Conservation (phyloP, 2,329 filamentous ascomycete genomes). For the Trichophyton mentagrophytes region DNA sequence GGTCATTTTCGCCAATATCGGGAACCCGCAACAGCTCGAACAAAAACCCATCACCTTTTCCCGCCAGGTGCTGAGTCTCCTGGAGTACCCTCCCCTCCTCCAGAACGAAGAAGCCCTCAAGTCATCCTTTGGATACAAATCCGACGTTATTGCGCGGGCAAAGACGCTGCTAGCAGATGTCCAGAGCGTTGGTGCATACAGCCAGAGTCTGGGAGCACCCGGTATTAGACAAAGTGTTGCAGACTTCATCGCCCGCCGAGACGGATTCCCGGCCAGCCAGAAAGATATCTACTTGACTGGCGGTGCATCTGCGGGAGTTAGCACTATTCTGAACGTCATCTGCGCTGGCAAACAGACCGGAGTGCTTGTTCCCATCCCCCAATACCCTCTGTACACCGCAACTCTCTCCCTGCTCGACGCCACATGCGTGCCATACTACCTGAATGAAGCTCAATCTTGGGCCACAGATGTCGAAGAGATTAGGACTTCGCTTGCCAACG, state of each 20-base stretch:
- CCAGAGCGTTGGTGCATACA: conserved; percentile 91
- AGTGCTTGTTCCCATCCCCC: conserved; percentile 86
- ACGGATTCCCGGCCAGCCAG: conserved; percentile 73
- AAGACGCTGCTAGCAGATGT: conserved; percentile 67
- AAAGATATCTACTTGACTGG: conserved; percentile 79
- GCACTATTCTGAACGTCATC: conserved; percentile 81
- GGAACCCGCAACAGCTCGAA: conserved; percentile 96
- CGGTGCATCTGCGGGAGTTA: conserved; percentile 88
- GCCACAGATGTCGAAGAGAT: conserved; percentile 76
- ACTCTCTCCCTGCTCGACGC: conserved; percentile 77
- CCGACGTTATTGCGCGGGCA: conserved; percentile 76
- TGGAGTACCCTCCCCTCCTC: conserved; percentile 80
- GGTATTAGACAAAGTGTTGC: conserved; percentile 82
- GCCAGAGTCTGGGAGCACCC: conserved; percentile 77
- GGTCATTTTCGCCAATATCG: conserved; percentile 95
- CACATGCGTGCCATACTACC: conserved; percentile 79
- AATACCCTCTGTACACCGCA: conserved; percentile 96
- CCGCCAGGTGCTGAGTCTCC: conserved; percentile 81
- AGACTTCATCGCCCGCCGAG: conserved; percentile 80
- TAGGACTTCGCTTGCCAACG: conserved; percentile 58
- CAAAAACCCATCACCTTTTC: conserved; percentile 99
- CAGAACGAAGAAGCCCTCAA: conserved; percentile 70
- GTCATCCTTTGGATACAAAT: conserved; percentile 68
- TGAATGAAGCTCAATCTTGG: conserved; percentile 79
- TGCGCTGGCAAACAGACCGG: conserved; percentile 65